phyloP scores from a whole-genome alignment of 495 filamentous ascomycete species.

The Penicillium fimorum region DNA sequence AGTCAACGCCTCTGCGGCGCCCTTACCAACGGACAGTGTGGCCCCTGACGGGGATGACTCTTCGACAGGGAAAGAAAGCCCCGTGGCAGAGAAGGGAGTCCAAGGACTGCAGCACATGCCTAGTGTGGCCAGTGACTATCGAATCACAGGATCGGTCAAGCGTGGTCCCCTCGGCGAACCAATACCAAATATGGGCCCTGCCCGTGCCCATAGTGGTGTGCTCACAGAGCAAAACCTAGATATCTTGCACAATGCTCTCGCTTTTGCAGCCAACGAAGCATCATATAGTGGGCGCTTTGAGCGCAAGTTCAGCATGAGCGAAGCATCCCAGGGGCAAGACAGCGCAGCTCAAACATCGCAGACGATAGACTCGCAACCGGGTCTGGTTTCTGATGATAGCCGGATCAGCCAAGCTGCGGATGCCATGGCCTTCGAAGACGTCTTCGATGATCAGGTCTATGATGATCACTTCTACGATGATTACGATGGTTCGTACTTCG shows the following conservation, averaged over 20 bases:
- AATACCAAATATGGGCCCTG: slow-evolving; percentile 30
- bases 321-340: slow-evolving; percentile 38
- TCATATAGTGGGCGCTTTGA: slow-evolving; percentile 67
- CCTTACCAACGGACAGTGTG: slow-evolving; percentile 12
- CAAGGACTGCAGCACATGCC: slow-evolving; percentile 39
- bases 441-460: slow-evolving; percentile 54
- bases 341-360: slow-evolving; percentile 33
- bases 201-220: slow-evolving; percentile 39
- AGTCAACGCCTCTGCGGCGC: slow-evolving; percentile 16
- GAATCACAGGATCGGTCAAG: slow-evolving; percentile 18
- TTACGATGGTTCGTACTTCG: slow-evolving; percentile 65
- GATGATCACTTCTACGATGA: slow-evolving; percentile 54
- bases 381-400: slow-evolving; percentile 47
- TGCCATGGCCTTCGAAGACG: slow-evolving; percentile 40
- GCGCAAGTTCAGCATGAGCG: slow-evolving; percentile 49
- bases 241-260: slow-evolving; percentile 78
- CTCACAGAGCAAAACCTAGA: slow-evolving; percentile 60
- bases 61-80: slow-evolving; percentile 13
- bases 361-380: slow-evolving; percentile 49
- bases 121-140: slow-evolving; percentile 44
- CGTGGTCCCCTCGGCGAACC: slow-evolving; percentile 31
- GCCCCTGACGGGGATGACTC: slow-evolving; percentile 10
- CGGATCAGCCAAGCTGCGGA: slow-evolving; percentile 43
- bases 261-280: slow-evolving; percentile 71
- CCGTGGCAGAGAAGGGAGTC: slow-evolving; percentile 17